Conservation (phyloP, 2,329 filamentous ascomycete species). For the Nigrospora osmanthi region DNA sequence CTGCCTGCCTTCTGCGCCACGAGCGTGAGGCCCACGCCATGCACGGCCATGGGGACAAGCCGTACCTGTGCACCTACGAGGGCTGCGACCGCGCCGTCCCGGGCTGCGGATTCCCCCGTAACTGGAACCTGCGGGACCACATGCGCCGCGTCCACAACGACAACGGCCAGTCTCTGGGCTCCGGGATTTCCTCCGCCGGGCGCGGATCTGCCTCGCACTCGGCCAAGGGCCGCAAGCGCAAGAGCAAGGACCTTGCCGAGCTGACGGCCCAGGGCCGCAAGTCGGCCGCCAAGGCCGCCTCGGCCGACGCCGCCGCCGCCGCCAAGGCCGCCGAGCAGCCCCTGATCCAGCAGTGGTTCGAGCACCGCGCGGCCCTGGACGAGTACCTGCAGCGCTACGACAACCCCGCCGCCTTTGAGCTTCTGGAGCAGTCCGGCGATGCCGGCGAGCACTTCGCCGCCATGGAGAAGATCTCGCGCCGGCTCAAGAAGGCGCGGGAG, state of each 20-base stretch:
- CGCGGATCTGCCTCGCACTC: constrained; percentile 22
- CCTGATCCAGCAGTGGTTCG: constrained; percentile 47
- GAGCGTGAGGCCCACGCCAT: constrained; percentile 94
- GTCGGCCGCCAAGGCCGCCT: constrained; percentile 33
- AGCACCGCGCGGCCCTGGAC: constrained; percentile 57
- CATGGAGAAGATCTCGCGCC: constrained; percentile 43
- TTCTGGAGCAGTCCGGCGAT: constrained; percentile 43
- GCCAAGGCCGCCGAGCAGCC: constrained; percentile 28
- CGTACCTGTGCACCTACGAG: constrained; percentile 79
- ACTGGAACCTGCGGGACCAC: constrained; percentile 95
- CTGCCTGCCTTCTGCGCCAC: constrained; percentile 87
- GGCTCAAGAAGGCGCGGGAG: constrained; percentile 26
- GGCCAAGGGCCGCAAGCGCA: constrained; percentile 49
- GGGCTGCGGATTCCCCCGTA: constrained; percentile 85
- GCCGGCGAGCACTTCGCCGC: constrained; percentile 41
- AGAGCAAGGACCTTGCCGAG: constrained; percentile 41
- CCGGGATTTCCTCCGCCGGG: constrained; percentile 25
- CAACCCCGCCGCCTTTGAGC: constrained; percentile 43
- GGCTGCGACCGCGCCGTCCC: constrained; percentile 77
- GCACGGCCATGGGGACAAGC: constrained; percentile 90
- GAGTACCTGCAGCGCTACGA: constrained; percentile 43
- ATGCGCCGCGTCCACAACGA: constrained; percentile 89
- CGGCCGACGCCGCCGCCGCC: constrained; percentile 21
- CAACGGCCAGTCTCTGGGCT: constrained; percentile 29
- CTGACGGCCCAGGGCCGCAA: constrained; percentile 36